Evolutionary conservation across 139 green algal species (phyloP), one percentile per base, ranked within the genome.

Genomic region (Raphidocelis subcapitata): DNA sequence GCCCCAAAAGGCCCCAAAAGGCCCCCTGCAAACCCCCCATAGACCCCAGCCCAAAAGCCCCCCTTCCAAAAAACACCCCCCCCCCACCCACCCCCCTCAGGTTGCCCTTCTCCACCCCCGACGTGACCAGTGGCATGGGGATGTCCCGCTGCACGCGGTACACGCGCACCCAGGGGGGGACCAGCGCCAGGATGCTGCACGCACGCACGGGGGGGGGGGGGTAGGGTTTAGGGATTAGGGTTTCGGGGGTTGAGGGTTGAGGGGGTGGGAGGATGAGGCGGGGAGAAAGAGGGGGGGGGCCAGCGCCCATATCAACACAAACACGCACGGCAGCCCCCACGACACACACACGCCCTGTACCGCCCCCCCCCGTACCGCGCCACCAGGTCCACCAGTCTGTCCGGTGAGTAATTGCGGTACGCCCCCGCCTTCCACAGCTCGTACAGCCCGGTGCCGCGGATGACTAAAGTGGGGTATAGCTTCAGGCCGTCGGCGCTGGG

Each of bases 101-200:
- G 84, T 99, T 99, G 75, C 95, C 92, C 80, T 97, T 95, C 82
- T 98, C 94, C 51, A 98, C 93, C 1, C 95, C 94, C 1, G 71
- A 88, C 12, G 89, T 97, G 10, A 99, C 95, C 21, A 99, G 82
- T 0, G 95, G 95, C 95, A 99, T 98, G 65, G 95, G 95, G 76
- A 99, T 99, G 87, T 99, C 95, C 8, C 93, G 83, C 77, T 93
- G 88, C 68, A 98, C 95, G 80, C 94, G 89, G 79, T 99, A 98
- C 44, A 98, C 80, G 10, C 95, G 77, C 37, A 94, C 90, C 95
- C 95, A 99, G 26, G 95, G 95, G 0, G 92, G 92, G 33, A 99
- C 89, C 33, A 98, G 86, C 55, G 90, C 88, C 62, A 99, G 81
- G 37, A 97, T 89, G 16, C 89, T 79, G 72, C 70, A 69, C 12